Base-by-base conservation (phyloP, 257 asterid genomes). In the Salvia hispanica region DNA sequence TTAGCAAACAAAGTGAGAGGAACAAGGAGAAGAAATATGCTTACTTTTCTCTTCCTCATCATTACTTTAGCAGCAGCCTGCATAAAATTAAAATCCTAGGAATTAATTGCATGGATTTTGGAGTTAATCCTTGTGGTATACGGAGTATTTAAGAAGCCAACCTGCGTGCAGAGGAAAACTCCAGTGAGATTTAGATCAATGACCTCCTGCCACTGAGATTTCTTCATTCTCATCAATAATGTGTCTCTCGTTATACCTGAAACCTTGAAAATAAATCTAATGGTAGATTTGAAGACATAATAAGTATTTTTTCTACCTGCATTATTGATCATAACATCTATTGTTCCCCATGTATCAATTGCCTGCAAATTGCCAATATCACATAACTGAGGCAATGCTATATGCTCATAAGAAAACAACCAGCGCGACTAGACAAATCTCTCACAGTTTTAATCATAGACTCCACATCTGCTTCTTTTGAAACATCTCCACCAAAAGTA, bases 31-130 rank as follows among this genome's bases (percentile, higher is more conserved):
- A 28, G 12, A 55, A 55, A 14, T 43, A 54, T 2, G 40, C 7
- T 57, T 85, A 93, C 97, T 96, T 93, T 90, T 82, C 65, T 90
- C 86, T 93, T 93, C 83, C 85, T 93, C 96, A 86, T 86, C 99
- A 93, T 90, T 64, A 93, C 39, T 79, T 86, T 93, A 61, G 99
- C 92, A 57, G 96, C 97, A 31, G 96, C 97, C 96, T 93, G 88
- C 58, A 88, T 39, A 79, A 42, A 54, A 73, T 9, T 46, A 58
- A 74, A 58, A 39, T 43, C 2, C 62, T 37, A 72, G 67, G 73
- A 56, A 57, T 70, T 34, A 58, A 59, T 66, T 54, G 63, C 39
- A 78, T 56, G 34, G 56, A 11, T 39, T 34, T 37, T 28, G 47
- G 62, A 40, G 66, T 42, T 9, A 11, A 15, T 34, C 42, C 36